Base-by-base conservation (phyloP, 129 eudicot genomes). In the Calendula officinalis region DNA sequence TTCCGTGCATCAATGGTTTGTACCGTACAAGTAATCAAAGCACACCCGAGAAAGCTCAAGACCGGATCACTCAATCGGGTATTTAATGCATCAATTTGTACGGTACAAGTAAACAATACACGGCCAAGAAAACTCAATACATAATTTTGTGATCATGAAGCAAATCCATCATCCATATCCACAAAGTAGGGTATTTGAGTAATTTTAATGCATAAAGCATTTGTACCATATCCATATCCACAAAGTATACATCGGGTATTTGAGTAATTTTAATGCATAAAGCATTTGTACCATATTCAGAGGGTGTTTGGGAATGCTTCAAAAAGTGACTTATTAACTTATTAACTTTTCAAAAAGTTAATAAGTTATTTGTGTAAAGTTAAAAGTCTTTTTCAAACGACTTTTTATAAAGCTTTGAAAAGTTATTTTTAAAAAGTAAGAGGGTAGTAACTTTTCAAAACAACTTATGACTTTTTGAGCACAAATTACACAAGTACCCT, bases 1-100 rank as follows among this genome's bases (percentile, higher is more conserved):
- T 22, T 22, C 1, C 30, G 30, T 22, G 30, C 2, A 22, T 77
- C 62, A 85, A 62, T 69, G 72, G 56, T 80, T 79, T 5, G 85
- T 40, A 3, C n/a, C 16, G 38, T 42, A 17, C 72, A 67, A 30
- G 33, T 65, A 30, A 6, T 8, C 12, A 41, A 62, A 16, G 67
- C 67, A 65, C 34, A 15, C 8, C 11, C n/a, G 3, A 62, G 6
- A 56, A 5, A 56, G 41, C 33, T 6, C 61, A 55, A 49, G 3
- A 13, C 27, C 55, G 8, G 8, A 39, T 1, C 8, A 39, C 6
- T 9, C 48, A n/a, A 44, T 44, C 48, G 2, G 48, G 48, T 44
- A 3, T 14, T 15, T 5, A 5, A 49, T 49, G 55, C 33, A 44
- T 44, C 48, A 22, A 22, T 40, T 59, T 38, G 35, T 39, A 39